Evolutionary conservation across 202 grass and related monocot species (phyloP).

Genomic region (Setaria viridis): DNA sequence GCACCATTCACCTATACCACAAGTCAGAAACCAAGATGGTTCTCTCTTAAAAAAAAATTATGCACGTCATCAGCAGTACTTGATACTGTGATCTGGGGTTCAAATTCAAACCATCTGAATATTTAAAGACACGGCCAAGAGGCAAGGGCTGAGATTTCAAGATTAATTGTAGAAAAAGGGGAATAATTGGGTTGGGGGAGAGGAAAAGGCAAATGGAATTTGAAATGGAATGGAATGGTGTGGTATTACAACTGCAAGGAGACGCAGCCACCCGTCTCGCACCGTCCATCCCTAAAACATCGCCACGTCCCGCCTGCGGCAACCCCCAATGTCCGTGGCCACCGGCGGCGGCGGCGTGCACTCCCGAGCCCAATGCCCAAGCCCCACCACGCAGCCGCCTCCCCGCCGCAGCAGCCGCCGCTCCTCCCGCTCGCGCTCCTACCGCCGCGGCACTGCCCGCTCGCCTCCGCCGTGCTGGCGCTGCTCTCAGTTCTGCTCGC

Average conservation of each 20-base stretch:
- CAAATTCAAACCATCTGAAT: conserved; percentile 31
- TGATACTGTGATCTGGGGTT: conserved; percentile 11
- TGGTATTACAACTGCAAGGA: conserved; percentile 34
- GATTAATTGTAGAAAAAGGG: neutral
- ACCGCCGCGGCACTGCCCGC: conserved; percentile 58
- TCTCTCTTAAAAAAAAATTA: neutral
- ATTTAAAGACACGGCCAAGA: neutral
- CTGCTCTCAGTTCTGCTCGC: conserved; percentile 60
- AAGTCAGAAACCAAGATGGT: conserved; percentile 19
- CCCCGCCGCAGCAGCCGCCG: conserved; percentile 29
- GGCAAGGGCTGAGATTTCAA: neutral
- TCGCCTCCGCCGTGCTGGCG: conserved; percentile 58
- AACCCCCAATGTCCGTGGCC: conserved; percentile 75
- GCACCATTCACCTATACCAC: conserved; percentile 27
- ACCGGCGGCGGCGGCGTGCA: conserved; percentile 54
- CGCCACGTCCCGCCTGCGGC: conserved; percentile 43
- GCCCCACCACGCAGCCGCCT: conserved; percentile 43
- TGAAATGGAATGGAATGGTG: neutral
- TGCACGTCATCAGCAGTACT: neutral
- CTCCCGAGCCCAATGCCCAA: conserved; percentile 50
- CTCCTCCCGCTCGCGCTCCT: conserved; percentile 45
- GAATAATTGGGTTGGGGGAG: neutral
- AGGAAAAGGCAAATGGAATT: neutral
- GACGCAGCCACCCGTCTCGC: conserved; percentile 29
- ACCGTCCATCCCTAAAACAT: conserved; percentile 49